phyloP scores from a whole-genome alignment of 371 early-diverging fungal species.

The Actinomortierella ambigua region DNA sequence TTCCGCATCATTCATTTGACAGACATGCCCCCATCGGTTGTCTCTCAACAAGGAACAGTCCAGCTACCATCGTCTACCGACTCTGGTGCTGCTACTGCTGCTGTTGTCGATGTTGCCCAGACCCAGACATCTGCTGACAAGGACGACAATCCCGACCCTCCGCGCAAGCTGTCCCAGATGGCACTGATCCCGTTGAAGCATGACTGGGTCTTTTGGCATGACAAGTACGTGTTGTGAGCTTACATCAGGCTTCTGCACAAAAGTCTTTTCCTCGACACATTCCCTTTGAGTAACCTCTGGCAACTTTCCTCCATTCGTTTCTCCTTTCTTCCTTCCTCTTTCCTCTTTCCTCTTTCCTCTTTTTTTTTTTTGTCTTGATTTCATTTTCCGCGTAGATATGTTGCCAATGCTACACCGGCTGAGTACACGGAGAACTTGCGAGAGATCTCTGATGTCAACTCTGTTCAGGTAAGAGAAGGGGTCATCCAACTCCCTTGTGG shows the following conservation, averaged over 20 bases:
- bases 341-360: background rate
- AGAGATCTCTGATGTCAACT: slow-evolving; percentile 59
- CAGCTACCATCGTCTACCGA: no score
- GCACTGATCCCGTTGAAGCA: slow-evolving; percentile 52
- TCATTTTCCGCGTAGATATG: slow-evolving; percentile 50
- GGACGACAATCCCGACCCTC: slow-evolving; percentile 1
- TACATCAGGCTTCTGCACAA: background rate
- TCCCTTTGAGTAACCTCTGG: background rate
- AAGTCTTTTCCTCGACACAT: background rate
- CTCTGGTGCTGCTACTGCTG: no score
- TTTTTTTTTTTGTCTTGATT: no score
- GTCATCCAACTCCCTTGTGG: slow-evolving; percentile 23
- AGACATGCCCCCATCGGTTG: slow-evolving; percentile 44
- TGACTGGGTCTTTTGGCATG: slow-evolving; percentile 72
- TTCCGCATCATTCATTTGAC: background rate
- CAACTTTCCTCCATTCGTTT: background rate
- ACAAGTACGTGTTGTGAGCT: slow-evolving; percentile 51
- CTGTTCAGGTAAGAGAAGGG: slow-evolving; percentile 58
- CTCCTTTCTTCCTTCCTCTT: background rate
- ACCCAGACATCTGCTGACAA: no score
- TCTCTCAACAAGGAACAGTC: slow-evolving; percentile 26
- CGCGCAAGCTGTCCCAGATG: slow-evolving; percentile 6
- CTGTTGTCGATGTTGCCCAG: no score
- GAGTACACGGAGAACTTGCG: slow-evolving; percentile 66
- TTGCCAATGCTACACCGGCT: slow-evolving; percentile 54